phyloP scores from a whole-genome alignment of 1,139 yeast species.

The Yamadazyma conglobata region DNA sequence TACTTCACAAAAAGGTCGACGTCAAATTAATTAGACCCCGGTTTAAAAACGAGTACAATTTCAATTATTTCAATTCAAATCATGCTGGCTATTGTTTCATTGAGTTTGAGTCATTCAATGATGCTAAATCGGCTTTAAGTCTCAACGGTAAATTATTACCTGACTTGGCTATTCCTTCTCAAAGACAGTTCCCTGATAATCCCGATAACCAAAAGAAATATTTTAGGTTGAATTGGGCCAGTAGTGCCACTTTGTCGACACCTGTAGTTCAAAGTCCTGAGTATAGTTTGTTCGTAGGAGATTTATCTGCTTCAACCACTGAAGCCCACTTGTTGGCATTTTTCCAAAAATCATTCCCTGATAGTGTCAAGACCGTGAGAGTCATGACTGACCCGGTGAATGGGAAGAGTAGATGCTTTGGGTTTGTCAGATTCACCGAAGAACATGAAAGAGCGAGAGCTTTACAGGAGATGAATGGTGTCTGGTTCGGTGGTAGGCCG shows the following conservation, averaged over 20 bases:
- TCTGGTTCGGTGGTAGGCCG: slow-evolving; percentile 71
- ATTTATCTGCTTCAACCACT: slow-evolving; percentile 67
- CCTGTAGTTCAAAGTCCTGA: slow-evolving; percentile 53
- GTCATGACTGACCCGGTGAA: slow-evolving; percentile 75
- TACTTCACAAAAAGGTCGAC: slow-evolving; percentile 37
- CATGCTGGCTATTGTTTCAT: slow-evolving; percentile 76
- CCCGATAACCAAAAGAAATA: slow-evolving; percentile 56
- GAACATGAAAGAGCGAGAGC: slow-evolving; percentile 65
- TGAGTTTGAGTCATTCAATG: slow-evolving; percentile 59
- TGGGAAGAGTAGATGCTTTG: slow-evolving; percentile 72
- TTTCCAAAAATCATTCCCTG: slow-evolving; percentile 58
- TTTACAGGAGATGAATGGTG: slow-evolving; percentile 69
- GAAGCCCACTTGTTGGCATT: slow-evolving; percentile 67
- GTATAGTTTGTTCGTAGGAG: slow-evolving; percentile 73
- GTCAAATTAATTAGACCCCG: slow-evolving; percentile 56
- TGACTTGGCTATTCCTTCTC: slow-evolving; percentile 48
- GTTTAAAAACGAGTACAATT: slow-evolving; percentile 22
- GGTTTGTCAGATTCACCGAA: slow-evolving; percentile 66
- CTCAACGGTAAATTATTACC: slow-evolving; percentile 67
- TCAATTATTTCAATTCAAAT: slow-evolving; percentile 12
- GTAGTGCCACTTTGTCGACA: slow-evolving; percentile 57
- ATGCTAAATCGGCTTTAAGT: slow-evolving; percentile 62
- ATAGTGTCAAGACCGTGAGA: slow-evolving; percentile 63
- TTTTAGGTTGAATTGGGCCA: slow-evolving; percentile 72
- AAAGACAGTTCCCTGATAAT: slow-evolving; percentile 38